Percentiles rank a stretch among this genome's conserved stretches.
phyloP scores from a whole-genome alignment of 108 stramenopile genomes.

The Pseudonitzschia delicatissima region DNA sequence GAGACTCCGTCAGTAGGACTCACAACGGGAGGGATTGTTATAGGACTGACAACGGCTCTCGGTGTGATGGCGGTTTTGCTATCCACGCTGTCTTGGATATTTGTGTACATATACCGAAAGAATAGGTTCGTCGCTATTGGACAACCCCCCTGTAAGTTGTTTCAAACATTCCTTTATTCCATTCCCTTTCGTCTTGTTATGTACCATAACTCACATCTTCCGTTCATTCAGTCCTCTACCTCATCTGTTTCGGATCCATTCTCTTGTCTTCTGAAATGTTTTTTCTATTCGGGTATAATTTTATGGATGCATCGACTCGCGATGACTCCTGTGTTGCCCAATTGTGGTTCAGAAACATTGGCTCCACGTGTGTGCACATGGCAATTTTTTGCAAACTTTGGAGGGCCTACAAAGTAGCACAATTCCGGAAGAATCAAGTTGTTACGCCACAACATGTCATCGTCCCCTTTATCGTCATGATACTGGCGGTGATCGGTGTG shows the following conservation, averaged over 20 bases:
- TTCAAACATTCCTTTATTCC: too few relatives aligned
- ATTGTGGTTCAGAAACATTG: not conserved
- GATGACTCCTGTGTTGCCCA: not conserved
- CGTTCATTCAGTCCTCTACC: too few relatives aligned
- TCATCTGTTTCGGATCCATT: not conserved
- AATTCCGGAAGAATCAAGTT: not conserved
- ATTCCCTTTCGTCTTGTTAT: too few relatives aligned
- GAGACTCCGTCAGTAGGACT: too few relatives aligned
- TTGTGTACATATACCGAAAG: too few relatives aligned
- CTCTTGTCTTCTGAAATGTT: not conserved
- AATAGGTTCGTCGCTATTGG: not conserved
- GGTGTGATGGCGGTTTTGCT: too few relatives aligned
- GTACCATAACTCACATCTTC: too few relatives aligned
- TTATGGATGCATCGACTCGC: not conserved
- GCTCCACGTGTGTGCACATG: not conserved
- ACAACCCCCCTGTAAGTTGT: constrained; percentile 1
- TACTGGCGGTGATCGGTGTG: not conserved
- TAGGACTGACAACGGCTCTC: too few relatives aligned
- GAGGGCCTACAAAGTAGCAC: not conserved
- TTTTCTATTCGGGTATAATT: too few relatives aligned
- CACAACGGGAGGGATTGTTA: too few relatives aligned
- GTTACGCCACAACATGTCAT: not conserved
- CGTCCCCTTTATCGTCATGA: not conserved
- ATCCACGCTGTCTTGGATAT: too few relatives aligned
- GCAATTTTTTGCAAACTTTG: constrained; percentile 4